phyloP scores from a whole-genome alignment of 257 asterid species.

The Linderniella brevidens region DNA sequence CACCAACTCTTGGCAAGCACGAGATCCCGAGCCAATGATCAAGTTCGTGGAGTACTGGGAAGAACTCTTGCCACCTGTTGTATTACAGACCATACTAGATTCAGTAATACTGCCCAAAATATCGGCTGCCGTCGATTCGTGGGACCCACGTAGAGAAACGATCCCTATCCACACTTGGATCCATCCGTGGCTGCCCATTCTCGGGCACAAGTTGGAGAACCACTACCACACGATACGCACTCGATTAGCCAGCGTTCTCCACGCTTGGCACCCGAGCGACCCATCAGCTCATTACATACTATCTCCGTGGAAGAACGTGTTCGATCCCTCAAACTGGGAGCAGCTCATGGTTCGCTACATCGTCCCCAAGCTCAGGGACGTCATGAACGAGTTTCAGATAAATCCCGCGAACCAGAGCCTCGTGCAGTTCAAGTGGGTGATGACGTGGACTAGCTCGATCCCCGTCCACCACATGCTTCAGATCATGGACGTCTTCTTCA shows the following conservation, averaged over 20 bases:
- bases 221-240: slow-evolving; percentile 67
- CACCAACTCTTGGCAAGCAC: slow-evolving; percentile 80
- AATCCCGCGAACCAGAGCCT: slow-evolving; percentile 61
- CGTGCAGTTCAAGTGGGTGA: slow-evolving; percentile 54
- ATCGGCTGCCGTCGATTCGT: slow-evolving; percentile 59
- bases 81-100: slow-evolving; percentile 50
- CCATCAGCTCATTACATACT: slow-evolving; percentile 58
- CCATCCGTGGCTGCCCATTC: slow-evolving; percentile 81
- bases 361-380: slow-evolving; percentile 41
- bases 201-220: slow-evolving; percentile 56
- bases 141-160: slow-evolving; percentile 89
- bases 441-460: slow-evolving; percentile 44
- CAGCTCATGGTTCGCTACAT: slow-evolving; percentile 54
- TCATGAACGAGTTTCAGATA: slow-evolving; percentile 57
- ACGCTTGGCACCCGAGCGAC: slow-evolving; percentile 90
- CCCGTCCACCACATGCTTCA: slow-evolving; percentile 77
- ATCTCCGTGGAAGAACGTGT: slow-evolving; percentile 80
- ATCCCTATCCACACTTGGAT: slow-evolving; percentile 84
- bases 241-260: slow-evolving; percentile 70
- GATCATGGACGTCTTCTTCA: slow-evolving; percentile 59
- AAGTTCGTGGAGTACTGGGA: slow-evolving; percentile 83
- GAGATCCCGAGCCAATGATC: slow-evolving; percentile 86
- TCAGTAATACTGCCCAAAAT: slow-evolving; percentile 53
- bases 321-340: slow-evolving; percentile 85
- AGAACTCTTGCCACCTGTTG: slow-evolving; percentile 44